phyloP scores from a whole-genome alignment of 441 rosid genomes.

The Euphorbia schlechtendalii region DNA sequence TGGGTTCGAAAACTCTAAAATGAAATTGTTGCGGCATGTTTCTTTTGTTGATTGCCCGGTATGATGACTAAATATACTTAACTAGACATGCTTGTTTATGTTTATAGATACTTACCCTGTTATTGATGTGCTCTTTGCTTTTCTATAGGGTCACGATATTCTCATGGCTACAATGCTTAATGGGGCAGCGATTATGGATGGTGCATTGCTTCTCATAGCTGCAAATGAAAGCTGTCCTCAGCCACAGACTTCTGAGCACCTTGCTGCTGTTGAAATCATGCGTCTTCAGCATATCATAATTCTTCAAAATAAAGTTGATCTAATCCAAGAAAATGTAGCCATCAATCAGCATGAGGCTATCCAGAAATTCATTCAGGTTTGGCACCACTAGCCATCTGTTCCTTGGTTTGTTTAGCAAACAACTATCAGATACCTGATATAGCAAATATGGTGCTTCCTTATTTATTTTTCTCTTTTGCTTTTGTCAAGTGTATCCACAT shows the following conservation, averaged over 20 bases:
- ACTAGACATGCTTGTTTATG: neutral
- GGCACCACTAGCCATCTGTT: neutral
- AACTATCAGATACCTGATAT: too few species aligned
- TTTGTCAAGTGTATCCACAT: neutral
- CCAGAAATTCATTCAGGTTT: slow-evolving; percentile 72
- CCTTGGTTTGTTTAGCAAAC: neutral
- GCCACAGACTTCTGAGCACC: slow-evolving; percentile 94
- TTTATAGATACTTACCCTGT: neutral
- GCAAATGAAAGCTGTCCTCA: slow-evolving; percentile 93
- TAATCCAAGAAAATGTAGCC: slow-evolving; percentile 90
- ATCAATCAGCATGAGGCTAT: slow-evolving; percentile 89
- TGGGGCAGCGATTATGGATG: slow-evolving; percentile 99
- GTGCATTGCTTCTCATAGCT: slow-evolving; percentile 85
- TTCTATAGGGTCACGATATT: slow-evolving; percentile 88
- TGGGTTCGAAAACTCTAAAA: slow-evolving; percentile 70
- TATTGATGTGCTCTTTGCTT: slow-evolving; percentile 7
- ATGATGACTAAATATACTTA: slow-evolving; percentile 16
- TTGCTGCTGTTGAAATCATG: slow-evolving; percentile 96
- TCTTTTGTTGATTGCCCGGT: slow-evolving; percentile 99
- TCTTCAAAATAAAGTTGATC: slow-evolving; percentile 91
- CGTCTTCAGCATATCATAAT: slow-evolving; percentile 85
- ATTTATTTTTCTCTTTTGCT: too few species aligned
- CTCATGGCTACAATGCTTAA: slow-evolving; percentile 99
- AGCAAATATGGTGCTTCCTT: neutral
- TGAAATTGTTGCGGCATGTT: slow-evolving; percentile 91